Conservation (phyloP, 73 alveolate genomes). For the Paramecium tetraurelia region DNA sequence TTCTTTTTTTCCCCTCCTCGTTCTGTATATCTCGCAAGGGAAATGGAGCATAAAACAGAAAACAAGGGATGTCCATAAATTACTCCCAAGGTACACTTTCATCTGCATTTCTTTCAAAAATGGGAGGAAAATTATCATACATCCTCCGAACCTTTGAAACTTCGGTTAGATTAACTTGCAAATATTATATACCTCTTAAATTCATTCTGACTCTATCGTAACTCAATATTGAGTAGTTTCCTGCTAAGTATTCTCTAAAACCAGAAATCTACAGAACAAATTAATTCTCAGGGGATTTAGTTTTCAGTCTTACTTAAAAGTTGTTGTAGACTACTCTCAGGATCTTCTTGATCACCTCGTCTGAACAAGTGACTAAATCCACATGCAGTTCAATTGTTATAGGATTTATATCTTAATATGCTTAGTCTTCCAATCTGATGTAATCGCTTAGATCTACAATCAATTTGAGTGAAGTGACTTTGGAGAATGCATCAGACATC, state of each 20-base stretch:
- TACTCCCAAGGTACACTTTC: constrained; percentile 23
- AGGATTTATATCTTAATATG: constrained; percentile 15
- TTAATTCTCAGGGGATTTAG: constrained; percentile 51
- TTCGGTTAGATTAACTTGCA: constrained; percentile 56
- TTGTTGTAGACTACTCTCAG: constrained; percentile 60
- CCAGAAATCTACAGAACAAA: constrained; percentile 82
- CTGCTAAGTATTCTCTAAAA: constrained; percentile 83
- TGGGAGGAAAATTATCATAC: constrained; percentile 54
- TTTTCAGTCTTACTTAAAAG: constrained; percentile 38
- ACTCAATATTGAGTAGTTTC: constrained; percentile 79
- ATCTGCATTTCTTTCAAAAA: constrained; percentile 14
- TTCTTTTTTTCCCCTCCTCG: not conserved
- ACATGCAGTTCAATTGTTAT: constrained; percentile 59
- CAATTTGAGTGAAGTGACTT: constrained; percentile 60
- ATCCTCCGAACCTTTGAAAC: not conserved
- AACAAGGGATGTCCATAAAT: not conserved
- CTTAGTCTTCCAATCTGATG: constrained; percentile 36
- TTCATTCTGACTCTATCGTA: constrained; percentile 86
- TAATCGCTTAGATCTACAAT: constrained; percentile 68
- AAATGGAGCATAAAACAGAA: not conserved
- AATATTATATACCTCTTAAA: constrained; percentile 70
- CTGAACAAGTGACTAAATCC: constrained; percentile 75
- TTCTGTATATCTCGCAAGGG: not conserved
- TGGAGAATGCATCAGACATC: constrained; percentile 82
- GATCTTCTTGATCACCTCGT: constrained; percentile 79